Evolutionary conservation across 768 basidiomycete species (phyloP).

Genomic region (Psilocybe azurescens): DNA sequence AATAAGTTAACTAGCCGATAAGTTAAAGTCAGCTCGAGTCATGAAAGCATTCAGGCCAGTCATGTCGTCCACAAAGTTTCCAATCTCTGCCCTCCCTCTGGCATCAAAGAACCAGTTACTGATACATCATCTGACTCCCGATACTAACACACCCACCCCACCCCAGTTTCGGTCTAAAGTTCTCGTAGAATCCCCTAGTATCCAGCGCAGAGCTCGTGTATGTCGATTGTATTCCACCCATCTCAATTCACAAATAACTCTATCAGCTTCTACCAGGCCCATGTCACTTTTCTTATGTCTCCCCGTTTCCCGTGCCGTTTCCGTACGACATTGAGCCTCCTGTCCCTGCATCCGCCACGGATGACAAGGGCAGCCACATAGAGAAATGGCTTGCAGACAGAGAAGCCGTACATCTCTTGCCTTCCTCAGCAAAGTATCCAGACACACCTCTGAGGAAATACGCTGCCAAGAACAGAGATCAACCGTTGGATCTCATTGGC

Average conservation of each 20-base stretch:
- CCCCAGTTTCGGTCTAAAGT: slow-evolving; percentile 55
- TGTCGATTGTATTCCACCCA: slow-evolving; percentile 8
- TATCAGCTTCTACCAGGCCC: slow-evolving; percentile 49
- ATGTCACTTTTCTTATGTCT: slow-evolving; percentile 80
- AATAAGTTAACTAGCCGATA: not conserved
- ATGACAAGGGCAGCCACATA: slow-evolving; percentile 66
- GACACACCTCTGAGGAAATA: slow-evolving; percentile 52
- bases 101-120: slow-evolving; percentile 46
- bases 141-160: slow-evolving; percentile 57
- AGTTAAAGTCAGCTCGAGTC: not conserved
- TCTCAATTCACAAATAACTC: not conserved
- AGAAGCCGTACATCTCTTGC: slow-evolving; percentile 55
- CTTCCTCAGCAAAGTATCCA: slow-evolving; percentile 24
- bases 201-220: slow-evolving; percentile 71
- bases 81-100: slow-evolving; percentile 59
- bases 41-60: slow-evolving; percentile 14
- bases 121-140: slow-evolving; percentile 59
- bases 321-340: slow-evolving; percentile 76
- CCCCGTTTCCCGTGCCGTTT: slow-evolving; percentile 83
- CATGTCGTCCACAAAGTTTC: slow-evolving; percentile 29
- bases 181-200: slow-evolving; percentile 58
- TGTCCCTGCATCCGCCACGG: slow-evolving; percentile 35
- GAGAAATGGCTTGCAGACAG: slow-evolving; percentile 77
- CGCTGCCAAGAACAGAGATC: slow-evolving; percentile 52
- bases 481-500: slow-evolving; percentile 67